phyloP scores from a whole-genome alignment of 805 yeast species.

The Yarrowia deformans region DNA sequence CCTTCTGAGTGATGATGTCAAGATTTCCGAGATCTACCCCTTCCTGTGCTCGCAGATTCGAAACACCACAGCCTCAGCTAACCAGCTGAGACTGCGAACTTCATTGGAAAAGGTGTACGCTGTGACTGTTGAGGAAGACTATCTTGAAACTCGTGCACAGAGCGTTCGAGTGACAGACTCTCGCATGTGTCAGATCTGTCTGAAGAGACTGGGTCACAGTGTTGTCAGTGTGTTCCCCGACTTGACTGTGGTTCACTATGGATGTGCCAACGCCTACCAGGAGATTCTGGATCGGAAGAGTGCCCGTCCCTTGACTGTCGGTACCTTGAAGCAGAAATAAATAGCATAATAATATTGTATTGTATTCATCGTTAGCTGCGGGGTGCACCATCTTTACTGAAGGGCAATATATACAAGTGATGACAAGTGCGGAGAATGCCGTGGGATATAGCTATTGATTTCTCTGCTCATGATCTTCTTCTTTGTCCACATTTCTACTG shows the following conservation, averaged over 20 bases:
- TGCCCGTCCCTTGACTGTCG: constrained; percentile 4
- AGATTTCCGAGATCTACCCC: constrained; percentile 54
- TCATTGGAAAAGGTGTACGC: constrained; percentile 63
- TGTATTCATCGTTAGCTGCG: neutral
- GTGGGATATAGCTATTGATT: no score
- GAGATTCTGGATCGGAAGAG: constrained; percentile 30
- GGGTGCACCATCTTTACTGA: neutral
- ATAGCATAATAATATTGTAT: constrained; percentile 13
- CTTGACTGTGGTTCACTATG: constrained; percentile 60
- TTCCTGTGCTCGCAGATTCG: constrained; percentile 59
- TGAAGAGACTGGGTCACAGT: constrained; percentile 61
- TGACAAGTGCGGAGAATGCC: no score
- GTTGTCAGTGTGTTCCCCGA: constrained; percentile 60
- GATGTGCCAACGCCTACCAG: constrained; percentile 54
- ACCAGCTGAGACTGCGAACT: constrained; percentile 54
- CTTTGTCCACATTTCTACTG: no score
- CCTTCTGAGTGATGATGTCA: constrained; percentile 60
- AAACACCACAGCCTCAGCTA: constrained; percentile 52
- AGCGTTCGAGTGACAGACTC: constrained; percentile 54
- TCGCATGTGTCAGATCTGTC: constrained; percentile 65
- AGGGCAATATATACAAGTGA: no score
- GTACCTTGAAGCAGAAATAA: neutral
- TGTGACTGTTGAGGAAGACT: constrained; percentile 56
- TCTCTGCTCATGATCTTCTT: no score
- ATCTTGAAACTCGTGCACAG: constrained; percentile 53